Evolutionary conservation across 495 filamentous ascomycete species (phyloP).

Genomic region (Pyronema omphalodes): DNA sequence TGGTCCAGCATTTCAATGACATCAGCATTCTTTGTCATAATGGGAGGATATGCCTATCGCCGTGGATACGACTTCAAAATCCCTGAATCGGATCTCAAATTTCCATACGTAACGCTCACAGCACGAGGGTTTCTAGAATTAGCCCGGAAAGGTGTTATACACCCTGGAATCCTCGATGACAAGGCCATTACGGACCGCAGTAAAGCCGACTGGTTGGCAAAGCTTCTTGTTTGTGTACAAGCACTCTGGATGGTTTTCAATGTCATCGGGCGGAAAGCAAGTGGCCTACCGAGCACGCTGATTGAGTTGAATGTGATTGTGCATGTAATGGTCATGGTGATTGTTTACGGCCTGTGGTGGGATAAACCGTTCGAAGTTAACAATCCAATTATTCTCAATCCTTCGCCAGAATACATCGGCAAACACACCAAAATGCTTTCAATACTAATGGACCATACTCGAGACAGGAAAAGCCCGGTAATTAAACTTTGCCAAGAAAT

Average conservation of each 20-base stretch:
- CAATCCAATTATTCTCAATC: neutral
- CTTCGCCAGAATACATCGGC: too few relatives aligned
- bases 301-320: conserved; percentile 29
- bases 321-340: conserved; percentile 27
- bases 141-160: neutral
- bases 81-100: too few relatives aligned
- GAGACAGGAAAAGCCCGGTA: too few relatives aligned
- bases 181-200: conserved; percentile 3
- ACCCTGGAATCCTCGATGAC: neutral
- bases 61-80: too few relatives aligned
- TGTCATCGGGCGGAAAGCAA: conserved; percentile 8
- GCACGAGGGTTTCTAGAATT: neutral
- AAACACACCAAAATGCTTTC: too few relatives aligned
- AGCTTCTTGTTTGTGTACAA: neutral
- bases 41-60: conserved; percentile 1
- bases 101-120: neutral
- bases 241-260: neutral
- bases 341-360: conserved; percentile 30
- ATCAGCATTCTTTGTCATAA: neutral
- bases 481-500: too few relatives aligned
- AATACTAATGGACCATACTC: too few relatives aligned
- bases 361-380: conserved; percentile 27
- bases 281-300: conserved; percentile 24
- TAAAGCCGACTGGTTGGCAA: neutral
- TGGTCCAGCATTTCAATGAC: neutral